Percentiles rank a stretch among this genome's conserved stretches.
These are phyloP conservation scores for Solanum hybrid DNA, from an alignment of 305 asterid genomes.

Conservation along the genomic window DNA sequence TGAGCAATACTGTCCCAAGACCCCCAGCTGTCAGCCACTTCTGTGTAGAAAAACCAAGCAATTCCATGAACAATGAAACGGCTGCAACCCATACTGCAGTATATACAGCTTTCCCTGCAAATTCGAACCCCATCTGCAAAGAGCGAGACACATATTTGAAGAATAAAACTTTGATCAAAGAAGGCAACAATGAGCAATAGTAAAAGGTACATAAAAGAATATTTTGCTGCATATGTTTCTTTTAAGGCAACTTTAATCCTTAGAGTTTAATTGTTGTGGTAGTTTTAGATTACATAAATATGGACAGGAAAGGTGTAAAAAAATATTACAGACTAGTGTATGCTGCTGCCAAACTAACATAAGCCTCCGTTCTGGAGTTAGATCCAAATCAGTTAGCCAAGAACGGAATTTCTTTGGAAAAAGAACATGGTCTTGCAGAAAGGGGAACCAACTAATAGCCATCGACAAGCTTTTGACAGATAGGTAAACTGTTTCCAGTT, in stretches of 20 bases:
- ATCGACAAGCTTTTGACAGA: not conserved
- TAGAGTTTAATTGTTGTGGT: not conserved
- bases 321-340: not conserved
- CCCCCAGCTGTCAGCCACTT: constrained; percentile 98
- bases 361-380: not conserved
- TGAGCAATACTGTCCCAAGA: constrained; percentile 87
- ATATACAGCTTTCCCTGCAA: constrained; percentile 76
- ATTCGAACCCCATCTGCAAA: constrained; percentile 84
- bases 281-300: not conserved
- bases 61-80: constrained; percentile 84
- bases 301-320: not conserved
- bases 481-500: constrained; percentile 9
- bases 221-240: not conserved
- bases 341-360: not conserved
- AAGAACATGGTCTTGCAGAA: not conserved
- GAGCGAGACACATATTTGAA: not conserved
- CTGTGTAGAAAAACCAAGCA: constrained; percentile 96
- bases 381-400: not conserved
- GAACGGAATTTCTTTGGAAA: not conserved
- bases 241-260: not conserved
- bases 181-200: not conserved
- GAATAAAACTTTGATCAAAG: not conserved
- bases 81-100: constrained; percentile 99
- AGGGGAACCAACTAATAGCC: not conserved
- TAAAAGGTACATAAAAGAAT: not conserved